Evolutionary conservation across 169 alveolate species (phyloP).

Genomic region (Plasmodium fragile): DNA sequence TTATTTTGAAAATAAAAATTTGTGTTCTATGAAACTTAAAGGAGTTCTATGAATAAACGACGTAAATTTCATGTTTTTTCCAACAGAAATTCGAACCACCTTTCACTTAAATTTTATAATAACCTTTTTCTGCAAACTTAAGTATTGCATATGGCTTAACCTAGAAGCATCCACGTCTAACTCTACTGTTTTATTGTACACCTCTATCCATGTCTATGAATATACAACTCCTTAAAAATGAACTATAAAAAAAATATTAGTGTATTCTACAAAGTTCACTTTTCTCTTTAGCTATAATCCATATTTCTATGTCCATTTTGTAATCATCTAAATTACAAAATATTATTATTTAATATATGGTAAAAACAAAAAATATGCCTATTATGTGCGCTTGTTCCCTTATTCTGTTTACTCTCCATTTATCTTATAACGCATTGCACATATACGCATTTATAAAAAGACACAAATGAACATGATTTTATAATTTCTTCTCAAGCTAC

Average conservation of each 20-base stretch:
- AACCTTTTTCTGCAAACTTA: not conserved
- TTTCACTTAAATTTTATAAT: not conserved
- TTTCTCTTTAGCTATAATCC: not conserved
- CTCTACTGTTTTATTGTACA: not conserved
- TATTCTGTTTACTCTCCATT: not conserved
- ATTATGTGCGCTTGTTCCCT: not conserved
- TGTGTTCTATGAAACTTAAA: not conserved
- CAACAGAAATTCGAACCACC: not conserved
- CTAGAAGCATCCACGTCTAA: not conserved
- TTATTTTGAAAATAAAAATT: not conserved
- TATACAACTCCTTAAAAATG: not conserved
- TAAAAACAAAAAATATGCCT: not conserved
- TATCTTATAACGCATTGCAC: not conserved
- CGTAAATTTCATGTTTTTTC: not conserved
- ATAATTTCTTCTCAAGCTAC: not conserved
- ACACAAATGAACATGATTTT: not conserved
- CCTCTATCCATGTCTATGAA: not conserved
- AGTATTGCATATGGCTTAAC: not conserved
- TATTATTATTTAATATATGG: not conserved
- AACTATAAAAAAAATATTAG: not conserved
- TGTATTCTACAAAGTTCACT: not conserved
- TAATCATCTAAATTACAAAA: not conserved
- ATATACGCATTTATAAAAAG: not conserved
- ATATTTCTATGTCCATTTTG: not conserved
- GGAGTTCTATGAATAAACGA: not conserved